Evolutionary conservation across 352 stramenopile species (phyloP), one percentile per base, ranked within the genome.

Genomic region (Globisporangium ultimum): DNA sequence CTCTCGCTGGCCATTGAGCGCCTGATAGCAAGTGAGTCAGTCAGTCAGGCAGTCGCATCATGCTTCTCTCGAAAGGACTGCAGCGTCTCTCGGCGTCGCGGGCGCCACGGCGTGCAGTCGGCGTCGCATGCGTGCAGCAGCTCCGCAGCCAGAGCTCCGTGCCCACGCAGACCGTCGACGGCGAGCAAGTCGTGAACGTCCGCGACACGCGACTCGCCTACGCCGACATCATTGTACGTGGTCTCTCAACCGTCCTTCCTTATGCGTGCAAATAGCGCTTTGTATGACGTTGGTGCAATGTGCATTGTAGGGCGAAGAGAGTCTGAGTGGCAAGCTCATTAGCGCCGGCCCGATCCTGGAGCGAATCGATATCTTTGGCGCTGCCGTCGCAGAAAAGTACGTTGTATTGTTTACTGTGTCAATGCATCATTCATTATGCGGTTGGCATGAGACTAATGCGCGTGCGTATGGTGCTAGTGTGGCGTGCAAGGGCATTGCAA

Each of bases 331-430:
- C 48, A 76, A 74, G 36, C 69, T 82, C 36, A 74, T 86, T 60
- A 81, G 74, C 53, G 71, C 74, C 2, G 76, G 76, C 0, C 73
- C 76, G 17, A 74, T 84, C 41, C 57, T 83, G 18, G 72, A 85
- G 42, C 68, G 71, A 20, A 58, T 85, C 51, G 76, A 85, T 63
- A 86, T 89, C 55, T 84, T 89, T 47, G 80, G 75, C 24, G 78
- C 74, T 18, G 75, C 77, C 12, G 74, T 89, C 13, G 74, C 78
- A 34, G 77, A 86, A 61, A 88, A 88, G 77, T 86, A 61, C 40
- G 72, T 52, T 6, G n/a, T n/a, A n/a, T n/a, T n/a, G n/a, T n/a
- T n/a, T n/a, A n/a, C n/a, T n/a, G n/a, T n/a, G n/a, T n/a, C n/a
- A n/a, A 48, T 13, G 52, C 8, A 5, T 38, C 13, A 5, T 36